Evolutionary conservation across 768 basidiomycete species (phyloP).

Genomic region (Leccinum longicurvipes): DNA sequence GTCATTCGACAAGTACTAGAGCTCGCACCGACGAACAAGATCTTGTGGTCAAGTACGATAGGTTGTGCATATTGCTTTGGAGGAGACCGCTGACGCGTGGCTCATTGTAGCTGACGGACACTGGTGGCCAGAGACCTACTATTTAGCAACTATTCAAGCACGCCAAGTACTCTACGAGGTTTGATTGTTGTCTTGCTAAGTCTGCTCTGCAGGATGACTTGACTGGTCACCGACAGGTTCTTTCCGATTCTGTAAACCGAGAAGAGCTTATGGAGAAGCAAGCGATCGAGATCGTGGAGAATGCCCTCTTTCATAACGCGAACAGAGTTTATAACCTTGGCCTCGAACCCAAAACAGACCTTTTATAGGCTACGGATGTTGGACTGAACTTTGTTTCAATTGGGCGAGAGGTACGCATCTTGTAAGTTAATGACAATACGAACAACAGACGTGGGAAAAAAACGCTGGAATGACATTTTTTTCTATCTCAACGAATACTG

Average conservation of each 20-base stretch:
- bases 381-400: not conserved
- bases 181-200: slow-evolving; percentile 4
- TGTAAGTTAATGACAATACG: no score
- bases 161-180: slow-evolving; percentile 61
- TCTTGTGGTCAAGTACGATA: slow-evolving; percentile 73
- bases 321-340: slow-evolving; percentile 60
- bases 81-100: not conserved
- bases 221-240: slow-evolving; percentile 50
- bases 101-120: slow-evolving; percentile 19
- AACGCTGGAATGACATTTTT: not conserved
- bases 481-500: not conserved
- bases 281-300: slow-evolving; percentile 51
- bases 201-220: slow-evolving; percentile 45
- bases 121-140: slow-evolving; percentile 75
- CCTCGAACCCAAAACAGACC: slow-evolving; percentile 33
- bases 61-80: not conserved
- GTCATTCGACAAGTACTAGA: slow-evolving; percentile 66
- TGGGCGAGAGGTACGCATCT: not conserved
- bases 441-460: not conserved
- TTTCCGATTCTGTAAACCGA: slow-evolving; percentile 45
- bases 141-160: slow-evolving; percentile 63
- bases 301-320: slow-evolving; percentile 64
- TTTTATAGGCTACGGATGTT: slow-evolving; percentile 1
- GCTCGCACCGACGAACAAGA: slow-evolving; percentile 71
- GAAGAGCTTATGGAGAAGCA: slow-evolving; percentile 53